Base-by-base conservation (phyloP, 306 rosid genomes). In the Vigna nakashimae region DNA sequence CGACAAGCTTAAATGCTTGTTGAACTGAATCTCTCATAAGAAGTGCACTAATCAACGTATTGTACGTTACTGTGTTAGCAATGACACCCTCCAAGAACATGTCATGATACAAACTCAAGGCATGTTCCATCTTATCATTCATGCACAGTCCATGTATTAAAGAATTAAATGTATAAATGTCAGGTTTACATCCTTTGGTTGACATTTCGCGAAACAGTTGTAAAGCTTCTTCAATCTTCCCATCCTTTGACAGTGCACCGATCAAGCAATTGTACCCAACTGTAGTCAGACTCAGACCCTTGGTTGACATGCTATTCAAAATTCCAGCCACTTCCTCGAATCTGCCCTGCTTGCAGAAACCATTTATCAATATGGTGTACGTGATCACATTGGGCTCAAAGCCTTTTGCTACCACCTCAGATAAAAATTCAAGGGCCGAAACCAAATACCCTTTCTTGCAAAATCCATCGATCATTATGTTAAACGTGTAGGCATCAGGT, bases 21-120 rank as follows among this genome's bases (percentile, higher is more conserved):
- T 86, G 89, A 81, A 88, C 85, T 36, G 75, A 86, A 83, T 84
- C 93, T 40, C 78, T 85, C 40, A 82, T 82, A 45, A 92, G 79
- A 82, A 86, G 86, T 58, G 90, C 97, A 81, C 83, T 90, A 74
- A 94, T 88, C 80, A 94, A 77, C 0, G 92, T 94, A 86, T 92
- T 94, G 83, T 83, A 94, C 70, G 98, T 92, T 55, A 88, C 97
- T 28, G 94, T 92, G 86, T 94, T 89, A 68, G 98, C 95, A 76
- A 92, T 85, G 46, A 89, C 87, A 77, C 98, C 98, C 76, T 90
- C 95, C 87, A 79, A 49, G 73, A 89, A 74, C 97, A 94, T 89
- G 88, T 94, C 89, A n/a, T 53, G 90, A 75, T 84, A 89, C 82
- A 92, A 75, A 55, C 80, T 74, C 88, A 87, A 67, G 49, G 97